A percentile compares a stretch with the other conserved stretches of the same genome.
Evolutionary conservation across 2,329 filamentous ascomycete species (phyloP).

Genomic region (Fusarium sp.): DNA sequence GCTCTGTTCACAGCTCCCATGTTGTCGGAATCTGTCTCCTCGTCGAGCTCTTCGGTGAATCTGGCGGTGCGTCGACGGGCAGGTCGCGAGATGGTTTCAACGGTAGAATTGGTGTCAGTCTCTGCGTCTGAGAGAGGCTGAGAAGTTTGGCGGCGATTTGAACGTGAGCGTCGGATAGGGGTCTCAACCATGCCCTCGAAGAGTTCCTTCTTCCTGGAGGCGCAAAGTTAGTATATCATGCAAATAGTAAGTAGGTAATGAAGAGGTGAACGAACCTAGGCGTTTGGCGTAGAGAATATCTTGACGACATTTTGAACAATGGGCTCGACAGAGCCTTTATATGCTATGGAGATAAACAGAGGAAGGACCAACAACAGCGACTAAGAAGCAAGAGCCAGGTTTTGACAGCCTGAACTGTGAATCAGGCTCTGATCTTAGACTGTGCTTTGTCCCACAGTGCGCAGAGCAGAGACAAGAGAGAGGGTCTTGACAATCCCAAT

Average conservation of each 20-base stretch:
- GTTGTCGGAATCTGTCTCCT: constrained; percentile 49
- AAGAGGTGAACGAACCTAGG: constrained; percentile 48
- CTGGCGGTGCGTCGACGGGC: constrained; percentile 61
- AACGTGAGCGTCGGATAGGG: constrained; percentile 59
- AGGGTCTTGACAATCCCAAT: not conserved
- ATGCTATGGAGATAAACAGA: constrained; percentile 15
- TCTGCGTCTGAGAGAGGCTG: constrained; percentile 60
- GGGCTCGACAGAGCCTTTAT: constrained; percentile 38
- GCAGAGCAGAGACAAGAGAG: constrained; percentile 10
- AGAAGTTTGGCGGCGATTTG: constrained; percentile 62
- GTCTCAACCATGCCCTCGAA: constrained; percentile 72
- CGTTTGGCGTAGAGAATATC: constrained; percentile 54
- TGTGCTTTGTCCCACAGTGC: constrained; percentile 19
- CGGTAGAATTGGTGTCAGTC: constrained; percentile 58
- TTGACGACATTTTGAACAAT: constrained; percentile 49
- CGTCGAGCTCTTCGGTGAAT: constrained; percentile 62
- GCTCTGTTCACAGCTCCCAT: constrained; percentile 46
- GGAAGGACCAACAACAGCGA: not conserved
- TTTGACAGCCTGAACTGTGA: constrained; percentile 1
- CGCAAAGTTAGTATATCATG: constrained; percentile 11
- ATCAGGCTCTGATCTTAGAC: constrained; percentile 25
- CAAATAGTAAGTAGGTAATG: not conserved
- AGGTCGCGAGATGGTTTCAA: constrained; percentile 54
- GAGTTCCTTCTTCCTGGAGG: constrained; percentile 68
- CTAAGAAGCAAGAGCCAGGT: constrained; percentile 3